Conservation (phyloP, 768 basidiomycete species). For the Pisolithus tinctorius region DNA sequence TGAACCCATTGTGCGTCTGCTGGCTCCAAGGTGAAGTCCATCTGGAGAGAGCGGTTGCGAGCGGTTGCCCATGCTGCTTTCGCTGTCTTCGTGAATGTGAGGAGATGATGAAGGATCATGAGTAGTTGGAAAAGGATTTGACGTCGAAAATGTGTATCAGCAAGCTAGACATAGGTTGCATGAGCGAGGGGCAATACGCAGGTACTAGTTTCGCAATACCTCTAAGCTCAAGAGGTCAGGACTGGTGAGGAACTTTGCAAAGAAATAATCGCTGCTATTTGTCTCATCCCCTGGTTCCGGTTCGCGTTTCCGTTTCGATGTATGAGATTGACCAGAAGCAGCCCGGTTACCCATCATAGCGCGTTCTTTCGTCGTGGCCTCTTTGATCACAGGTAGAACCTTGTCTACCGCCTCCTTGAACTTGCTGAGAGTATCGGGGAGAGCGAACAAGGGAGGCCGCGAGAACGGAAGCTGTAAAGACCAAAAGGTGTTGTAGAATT, state of each 20-base stretch:
- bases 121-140: constrained; percentile 85
- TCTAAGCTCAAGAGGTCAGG: constrained; percentile 84
- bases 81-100: constrained; percentile 62
- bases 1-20: constrained; percentile 71
- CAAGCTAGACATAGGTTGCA: constrained; percentile 46
- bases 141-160: constrained; percentile 88
- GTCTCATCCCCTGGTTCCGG: constrained; percentile 46
- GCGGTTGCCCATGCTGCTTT: constrained; percentile 55
- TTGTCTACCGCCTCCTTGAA: constrained; percentile 69
- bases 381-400: constrained; percentile 73
- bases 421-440: constrained; percentile 45
- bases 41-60: constrained; percentile 74
- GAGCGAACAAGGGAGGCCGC: constrained; percentile 64
- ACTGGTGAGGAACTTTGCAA: constrained; percentile 88
- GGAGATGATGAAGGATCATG: constrained; percentile 69
- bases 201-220: constrained; percentile 36
- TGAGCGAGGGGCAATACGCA: constrained; percentile 3
- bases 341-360: constrained; percentile 78
- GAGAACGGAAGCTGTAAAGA: constrained; percentile 82
- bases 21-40: constrained; percentile 72
- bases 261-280: constrained; percentile 69
- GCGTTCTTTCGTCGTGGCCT: constrained; percentile 82
- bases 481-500: constrained; percentile 89
- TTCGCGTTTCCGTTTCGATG: constrained; percentile 64
- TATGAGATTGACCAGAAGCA: constrained; percentile 28